A percentile compares a stretch with the other conserved stretches of the same genome.
These are phyloP conservation scores for Tylopilus sp. DNA, from an alignment of 1,284 basidiomycete species.

Conservation along the genomic window DNA sequence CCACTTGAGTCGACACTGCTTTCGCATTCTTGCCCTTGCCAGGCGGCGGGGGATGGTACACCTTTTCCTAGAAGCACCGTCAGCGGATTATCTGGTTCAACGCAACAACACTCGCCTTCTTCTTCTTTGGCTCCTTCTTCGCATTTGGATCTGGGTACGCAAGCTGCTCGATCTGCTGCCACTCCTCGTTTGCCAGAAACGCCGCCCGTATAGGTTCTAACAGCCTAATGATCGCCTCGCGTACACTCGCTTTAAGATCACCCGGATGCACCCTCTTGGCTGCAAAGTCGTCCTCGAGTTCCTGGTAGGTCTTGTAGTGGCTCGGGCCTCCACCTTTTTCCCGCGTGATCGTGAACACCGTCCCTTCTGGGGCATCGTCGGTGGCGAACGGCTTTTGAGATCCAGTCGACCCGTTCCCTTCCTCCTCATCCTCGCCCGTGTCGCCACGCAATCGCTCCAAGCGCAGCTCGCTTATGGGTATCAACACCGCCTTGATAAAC, in stretches of 20 bases:
- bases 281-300: slow-evolving; percentile 83
- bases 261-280: slow-evolving; percentile 88
- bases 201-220: slow-evolving; percentile 86
- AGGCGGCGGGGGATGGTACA: slow-evolving; percentile 83
- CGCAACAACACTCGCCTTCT: slow-evolving; percentile 54
- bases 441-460: slow-evolving; percentile 64
- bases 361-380: slow-evolving; percentile 81
- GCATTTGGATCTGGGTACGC: slow-evolving; percentile 89
- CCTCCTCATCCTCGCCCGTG: slow-evolving; percentile 50
- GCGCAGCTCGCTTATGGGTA: slow-evolving; percentile 87
- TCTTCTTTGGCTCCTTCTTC: slow-evolving; percentile 73
- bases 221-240: slow-evolving; percentile 81
- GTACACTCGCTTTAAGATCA: slow-evolving; percentile 89
- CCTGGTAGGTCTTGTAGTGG: slow-evolving; percentile 79
- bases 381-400: slow-evolving; percentile 69
- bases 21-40: slow-evolving; percentile 74
- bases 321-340: slow-evolving; percentile 81
- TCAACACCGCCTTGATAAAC: slow-evolving; percentile 90
- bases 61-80: slow-evolving; percentile 65
- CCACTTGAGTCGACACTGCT: slow-evolving; percentile 9
- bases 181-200: slow-evolving; percentile 84
- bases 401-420: slow-evolving; percentile 51
- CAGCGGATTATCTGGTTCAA: not conserved
- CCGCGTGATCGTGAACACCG: slow-evolving; percentile 85
- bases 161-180: slow-evolving; percentile 80